A percentile compares a stretch with the other conserved stretches of the same genome.
phyloP scores from a whole-genome alignment of 1,139 yeast species.

The Kodamaea suecica region DNA sequence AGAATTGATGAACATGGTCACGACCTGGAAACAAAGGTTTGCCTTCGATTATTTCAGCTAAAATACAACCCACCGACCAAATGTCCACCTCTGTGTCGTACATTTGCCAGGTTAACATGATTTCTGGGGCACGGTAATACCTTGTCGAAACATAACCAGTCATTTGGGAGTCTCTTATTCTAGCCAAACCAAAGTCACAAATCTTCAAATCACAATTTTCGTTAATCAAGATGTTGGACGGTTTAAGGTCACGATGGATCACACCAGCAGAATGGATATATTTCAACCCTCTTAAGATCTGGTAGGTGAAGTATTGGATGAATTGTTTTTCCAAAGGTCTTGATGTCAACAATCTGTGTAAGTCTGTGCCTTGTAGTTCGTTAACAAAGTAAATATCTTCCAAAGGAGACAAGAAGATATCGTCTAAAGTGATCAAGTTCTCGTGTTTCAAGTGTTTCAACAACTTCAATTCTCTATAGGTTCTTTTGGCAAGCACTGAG shows the following conservation, averaged over 20 bases:
- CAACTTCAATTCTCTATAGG: slow-evolving; percentile 90
- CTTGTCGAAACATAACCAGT: slow-evolving; percentile 97
- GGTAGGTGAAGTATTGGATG: slow-evolving; percentile 80
- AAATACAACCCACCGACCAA: slow-evolving; percentile 99
- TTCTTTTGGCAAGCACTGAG: slow-evolving; percentile 90
- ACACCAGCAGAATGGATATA: slow-evolving; percentile 32
- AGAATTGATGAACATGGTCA: slow-evolving; percentile 97
- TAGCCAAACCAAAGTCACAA: slow-evolving; percentile 59
- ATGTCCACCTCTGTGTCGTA: slow-evolving; percentile 98
- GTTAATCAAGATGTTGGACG: slow-evolving; percentile 27
- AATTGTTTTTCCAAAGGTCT: slow-evolving; percentile 95
- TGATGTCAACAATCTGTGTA: slow-evolving; percentile 84
- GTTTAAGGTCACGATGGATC: slow-evolving; percentile 29
- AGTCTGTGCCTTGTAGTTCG: slow-evolving; percentile 93
- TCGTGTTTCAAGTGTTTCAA: slow-evolving; percentile 93
- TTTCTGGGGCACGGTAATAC: slow-evolving; percentile 97
- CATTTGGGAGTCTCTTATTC: slow-evolving; percentile 98
- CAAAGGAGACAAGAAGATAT: slow-evolving; percentile 88
- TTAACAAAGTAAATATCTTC: slow-evolving; percentile 98
- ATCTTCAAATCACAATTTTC: slow-evolving; percentile 30
- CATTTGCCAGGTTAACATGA: slow-evolving; percentile 99
- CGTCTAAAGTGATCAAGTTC: slow-evolving; percentile 88
- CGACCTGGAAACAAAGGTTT: slow-evolving; percentile 97
- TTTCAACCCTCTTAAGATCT: slow-evolving; percentile 28
- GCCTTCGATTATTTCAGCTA: slow-evolving; percentile 99